Evolutionary conservation across 768 basidiomycete species (phyloP).

Genomic region (Mycena floridula): DNA sequence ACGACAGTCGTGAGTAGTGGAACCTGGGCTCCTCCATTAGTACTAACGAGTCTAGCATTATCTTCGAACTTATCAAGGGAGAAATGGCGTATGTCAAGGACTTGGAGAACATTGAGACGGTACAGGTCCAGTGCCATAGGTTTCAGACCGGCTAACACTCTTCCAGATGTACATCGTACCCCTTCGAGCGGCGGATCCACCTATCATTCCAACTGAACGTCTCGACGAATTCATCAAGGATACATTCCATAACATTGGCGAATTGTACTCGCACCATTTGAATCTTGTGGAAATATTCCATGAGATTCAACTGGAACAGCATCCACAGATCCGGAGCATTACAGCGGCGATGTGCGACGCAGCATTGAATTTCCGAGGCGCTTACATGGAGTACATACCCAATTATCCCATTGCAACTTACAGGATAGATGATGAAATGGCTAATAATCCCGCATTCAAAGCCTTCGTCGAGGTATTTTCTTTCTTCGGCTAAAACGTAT

Average conservation of each 20-base stretch:
- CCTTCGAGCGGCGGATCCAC: conserved; percentile 63
- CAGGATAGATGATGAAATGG: conserved; percentile 83
- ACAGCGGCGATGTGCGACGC: conserved; percentile 85
- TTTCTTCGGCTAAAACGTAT: conserved; percentile 22
- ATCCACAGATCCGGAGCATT: conserved; percentile 71
- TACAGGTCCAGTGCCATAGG: conserved; percentile 19
- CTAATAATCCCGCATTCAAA: conserved; percentile 74
- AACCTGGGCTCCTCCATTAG: not conserved
- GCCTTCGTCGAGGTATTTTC: conserved; percentile 65
- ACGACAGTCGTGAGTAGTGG: conserved; percentile 70
- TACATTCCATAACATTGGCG: conserved; percentile 83
- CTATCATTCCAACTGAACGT: conserved; percentile 67
- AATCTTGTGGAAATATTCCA: conserved; percentile 75
- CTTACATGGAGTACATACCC: conserved; percentile 91
- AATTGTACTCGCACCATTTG: conserved; percentile 69
- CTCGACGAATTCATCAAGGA: conserved; percentile 77
- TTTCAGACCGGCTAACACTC: conserved; percentile 1
- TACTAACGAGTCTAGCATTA: conserved; percentile 47
- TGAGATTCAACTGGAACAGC: conserved; percentile 84
- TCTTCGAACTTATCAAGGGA: conserved; percentile 92
- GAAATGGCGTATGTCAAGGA: conserved; percentile 96
- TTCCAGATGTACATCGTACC: conserved; percentile 77
- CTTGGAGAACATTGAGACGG: conserved; percentile 77
- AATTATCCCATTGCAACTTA: conserved; percentile 90
- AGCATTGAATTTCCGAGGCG: conserved; percentile 86